Base-by-base conservation (phyloP, 208 protist genomes). In the Leishmania major region DNA sequence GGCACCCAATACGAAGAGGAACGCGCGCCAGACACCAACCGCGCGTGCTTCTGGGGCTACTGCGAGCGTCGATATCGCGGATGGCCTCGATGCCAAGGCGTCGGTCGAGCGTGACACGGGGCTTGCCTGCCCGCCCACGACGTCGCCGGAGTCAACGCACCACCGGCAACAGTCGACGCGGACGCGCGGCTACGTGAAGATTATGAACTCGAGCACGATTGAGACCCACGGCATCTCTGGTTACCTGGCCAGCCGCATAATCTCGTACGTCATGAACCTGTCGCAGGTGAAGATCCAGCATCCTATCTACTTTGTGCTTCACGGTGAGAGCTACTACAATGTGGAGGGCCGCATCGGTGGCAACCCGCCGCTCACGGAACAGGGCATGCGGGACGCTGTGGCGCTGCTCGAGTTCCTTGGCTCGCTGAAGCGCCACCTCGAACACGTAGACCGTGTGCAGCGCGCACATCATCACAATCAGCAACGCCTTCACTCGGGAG, bases 231-330 rank as follows among this genome's bases (percentile, higher is more conserved):
- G 93, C 75, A 84, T 97, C n/a, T 86, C 76, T 6, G 94, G 94
- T 53, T 96, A 94, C 79, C 80, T 91, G 8, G 89, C 90, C 22
- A 93, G 89, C 75, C 92, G 91, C 72, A 96, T 97, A 78, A 84
- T 97, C 25, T 94, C 87, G 1, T 97, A 91, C 84, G 86, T 95
- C n/a, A 94, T 97, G 92, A 97, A 94, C 82, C 78, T 98, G 22
- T 93, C 93, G 13, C 92, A 96, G 84, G 74, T 84, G 19, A 97
- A 96, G 84, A 90, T 97, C 1, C 93, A 94, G 77, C 93, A 96
- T 71, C 95, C 95, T 55, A 98, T 98, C 73, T 98, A 94, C 86
- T 98, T 98, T 86, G 83, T 95, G 11, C 92, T 93, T 6, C 93
- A 98, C 79, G 95, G 95, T n/a, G 85, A 97, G 87, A 95, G 91